A percentile compares a stretch with the other conserved stretches of the same genome.
Conservation (phyloP, 2,329 filamentous ascomycete species). For the Berkeleyomyces rouxiae region DNA sequence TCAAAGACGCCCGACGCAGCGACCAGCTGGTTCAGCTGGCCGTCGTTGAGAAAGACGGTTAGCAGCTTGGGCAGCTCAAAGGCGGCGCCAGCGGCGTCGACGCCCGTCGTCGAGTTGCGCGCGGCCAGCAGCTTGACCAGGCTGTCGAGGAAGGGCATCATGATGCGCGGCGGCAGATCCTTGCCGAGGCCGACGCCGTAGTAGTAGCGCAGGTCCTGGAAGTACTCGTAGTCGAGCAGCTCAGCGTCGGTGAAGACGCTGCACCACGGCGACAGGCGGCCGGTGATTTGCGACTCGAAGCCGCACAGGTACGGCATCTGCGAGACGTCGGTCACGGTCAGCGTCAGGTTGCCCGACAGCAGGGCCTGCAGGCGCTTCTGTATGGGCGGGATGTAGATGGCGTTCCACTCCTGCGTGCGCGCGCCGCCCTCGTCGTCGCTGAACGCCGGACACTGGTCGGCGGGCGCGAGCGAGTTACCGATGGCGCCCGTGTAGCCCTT, state of each 20-base stretch:
- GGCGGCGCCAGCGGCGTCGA: slow-evolving; percentile 26
- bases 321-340: slow-evolving; percentile 35
- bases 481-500: slow-evolving; percentile 34
- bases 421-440: slow-evolving; percentile 34
- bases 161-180: slow-evolving; percentile 36
- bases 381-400: slow-evolving; percentile 36
- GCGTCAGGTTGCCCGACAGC: slow-evolving; percentile 36
- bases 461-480: slow-evolving; percentile 46
- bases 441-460: slow-evolving; percentile 46
- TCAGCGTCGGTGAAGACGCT: slow-evolving; percentile 44
- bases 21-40: slow-evolving; percentile 45
- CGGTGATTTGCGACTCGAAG: slow-evolving; percentile 52
- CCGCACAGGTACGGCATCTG: slow-evolving; percentile 54
- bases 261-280: slow-evolving; percentile 45
- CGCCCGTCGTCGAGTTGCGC: slow-evolving; percentile 34
- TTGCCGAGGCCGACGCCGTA: slow-evolving; percentile 45
- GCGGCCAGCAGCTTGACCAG: slow-evolving; percentile 35
- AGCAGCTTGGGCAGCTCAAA: slow-evolving; percentile 40
- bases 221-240: slow-evolving; percentile 47
- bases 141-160: slow-evolving; percentile 42
- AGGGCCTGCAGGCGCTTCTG: slow-evolving; percentile 35
- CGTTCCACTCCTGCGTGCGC: slow-evolving; percentile 30
- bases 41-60: slow-evolving; percentile 48
- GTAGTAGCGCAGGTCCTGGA: slow-evolving; percentile 51
- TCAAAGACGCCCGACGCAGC: slow-evolving; percentile 46